A percentile compares a stretch with the other conserved stretches of the same genome.
These are phyloP conservation scores for Apiospora rasikravindrae DNA, from an alignment of 2,329 filamentous ascomycete genomes.

Conservation along the genomic window DNA sequence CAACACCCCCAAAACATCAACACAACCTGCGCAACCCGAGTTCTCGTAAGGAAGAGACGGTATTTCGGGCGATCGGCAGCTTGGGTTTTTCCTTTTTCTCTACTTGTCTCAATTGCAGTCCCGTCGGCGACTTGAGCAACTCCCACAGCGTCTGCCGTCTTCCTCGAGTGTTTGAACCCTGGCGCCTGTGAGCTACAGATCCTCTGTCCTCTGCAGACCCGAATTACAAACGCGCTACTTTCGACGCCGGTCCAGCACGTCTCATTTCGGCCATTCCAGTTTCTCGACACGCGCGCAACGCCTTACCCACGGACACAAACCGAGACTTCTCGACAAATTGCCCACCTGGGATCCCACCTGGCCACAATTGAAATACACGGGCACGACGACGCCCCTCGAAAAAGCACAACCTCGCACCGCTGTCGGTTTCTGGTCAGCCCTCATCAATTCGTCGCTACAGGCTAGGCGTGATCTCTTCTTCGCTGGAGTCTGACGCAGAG, in stretches of 20 bases:
- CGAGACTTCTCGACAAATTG: slow-evolving; percentile 2
- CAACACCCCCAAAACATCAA: slow-evolving; percentile 11
- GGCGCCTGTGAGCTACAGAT: neutral
- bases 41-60: neutral
- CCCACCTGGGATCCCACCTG: neutral
- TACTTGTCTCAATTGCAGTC: neutral
- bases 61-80: neutral
- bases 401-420: neutral
- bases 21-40: slow-evolving; percentile 4
- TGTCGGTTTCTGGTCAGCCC: neutral
- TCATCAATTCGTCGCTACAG: neutral
- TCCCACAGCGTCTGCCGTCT: neutral
- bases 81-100: neutral
- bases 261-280: slow-evolving; percentile 13
- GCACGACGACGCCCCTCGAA: neutral
- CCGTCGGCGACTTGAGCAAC: neutral
- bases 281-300: slow-evolving; percentile 14
- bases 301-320: slow-evolving; percentile 2
- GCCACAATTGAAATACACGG: slow-evolving; percentile 15
- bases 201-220: neutral
- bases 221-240: slow-evolving; percentile 14
- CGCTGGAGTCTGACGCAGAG: neutral
- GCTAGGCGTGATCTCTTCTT: slow-evolving; percentile 1
- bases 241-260: slow-evolving; percentile 14
- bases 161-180: neutral